Percentiles rank a stretch among this genome's conserved stretches.
Evolutionary conservation across 2,329 filamentous ascomycete genomes (phyloP).

Genomic region (Aspergillus sp.): DNA sequence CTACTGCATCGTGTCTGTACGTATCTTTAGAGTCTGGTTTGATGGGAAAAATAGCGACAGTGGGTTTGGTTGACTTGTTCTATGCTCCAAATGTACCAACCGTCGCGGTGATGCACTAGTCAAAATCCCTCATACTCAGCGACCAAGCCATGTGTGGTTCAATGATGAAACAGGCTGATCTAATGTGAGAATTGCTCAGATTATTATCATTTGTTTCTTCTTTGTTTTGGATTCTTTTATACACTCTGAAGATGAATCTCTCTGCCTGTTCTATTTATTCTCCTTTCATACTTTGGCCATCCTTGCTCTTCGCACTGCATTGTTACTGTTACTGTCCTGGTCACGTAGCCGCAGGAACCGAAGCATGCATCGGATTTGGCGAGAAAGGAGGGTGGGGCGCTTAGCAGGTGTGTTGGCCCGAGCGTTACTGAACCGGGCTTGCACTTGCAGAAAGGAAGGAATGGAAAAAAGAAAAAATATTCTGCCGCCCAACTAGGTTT

Average conservation of each 20-base stretch:
- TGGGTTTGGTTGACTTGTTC: too few relatives aligned
- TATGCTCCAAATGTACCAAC: too few relatives aligned
- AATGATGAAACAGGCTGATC: not conserved
- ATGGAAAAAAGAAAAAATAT: not conserved
- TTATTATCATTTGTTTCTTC: too few relatives aligned
- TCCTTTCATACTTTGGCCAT: conserved; percentile 1
- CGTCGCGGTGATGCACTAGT: too few relatives aligned
- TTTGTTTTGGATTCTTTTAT: too few relatives aligned
- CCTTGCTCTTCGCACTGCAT: conserved; percentile 3
- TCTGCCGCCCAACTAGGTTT: too few relatives aligned
- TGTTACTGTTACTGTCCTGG: not conserved
- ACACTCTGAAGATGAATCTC: not conserved
- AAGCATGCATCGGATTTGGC: conserved; percentile 14
- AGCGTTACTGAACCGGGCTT: conserved; percentile 9
- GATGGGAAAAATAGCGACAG: not conserved
- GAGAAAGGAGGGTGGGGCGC: conserved; percentile 12
- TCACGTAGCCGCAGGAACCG: conserved; percentile 21
- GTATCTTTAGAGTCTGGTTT: not conserved
- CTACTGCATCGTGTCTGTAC: too few relatives aligned
- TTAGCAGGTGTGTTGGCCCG: conserved; percentile 18
- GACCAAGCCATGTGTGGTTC: too few relatives aligned
- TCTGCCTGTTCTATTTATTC: conserved; percentile 1
- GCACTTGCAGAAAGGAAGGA: conserved; percentile 13
- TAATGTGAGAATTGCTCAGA: too few relatives aligned
- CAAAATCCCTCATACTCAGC: too few relatives aligned